Conservation (phyloP, 306 rosid genomes). For the Quercus glauca region DNA sequence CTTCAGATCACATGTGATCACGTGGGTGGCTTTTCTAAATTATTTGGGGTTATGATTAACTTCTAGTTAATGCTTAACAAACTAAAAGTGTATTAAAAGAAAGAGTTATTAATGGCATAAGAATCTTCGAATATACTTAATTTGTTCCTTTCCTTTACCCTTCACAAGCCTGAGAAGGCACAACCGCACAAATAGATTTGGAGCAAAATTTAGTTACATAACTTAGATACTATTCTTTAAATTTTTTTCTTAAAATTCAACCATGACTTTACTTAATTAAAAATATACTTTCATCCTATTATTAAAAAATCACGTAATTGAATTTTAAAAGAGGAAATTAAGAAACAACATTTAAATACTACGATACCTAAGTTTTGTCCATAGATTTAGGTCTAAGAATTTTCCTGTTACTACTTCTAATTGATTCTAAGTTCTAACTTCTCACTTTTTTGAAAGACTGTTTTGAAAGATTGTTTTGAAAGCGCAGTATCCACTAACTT, state of each 20-base stretch:
- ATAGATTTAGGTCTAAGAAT: too few relatives aligned
- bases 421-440: too few relatives aligned
- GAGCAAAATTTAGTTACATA: too few relatives aligned
- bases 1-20: neutral
- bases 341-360: rapidly evolving
- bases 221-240: rapidly evolving
- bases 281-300: rapidly evolving
- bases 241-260: too few relatives aligned
- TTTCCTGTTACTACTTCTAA: too few relatives aligned
- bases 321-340: rapidly evolving
- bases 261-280: rapidly evolving
- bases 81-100: neutral
- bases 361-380: rapidly evolving
- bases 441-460: too few relatives aligned
- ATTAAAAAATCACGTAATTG: rapidly evolving
- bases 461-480: too few relatives aligned
- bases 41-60: neutral
- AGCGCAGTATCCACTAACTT: too few relatives aligned
- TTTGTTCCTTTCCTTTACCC: neutral
- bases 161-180: neutral
- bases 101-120: neutral
- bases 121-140: neutral
- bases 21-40: neutral
- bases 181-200: too few relatives aligned
- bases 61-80: neutral